Evolutionary conservation across 2,329 filamentous ascomycete species (phyloP).

Genomic region (Arachnopeziza araneosa): DNA sequence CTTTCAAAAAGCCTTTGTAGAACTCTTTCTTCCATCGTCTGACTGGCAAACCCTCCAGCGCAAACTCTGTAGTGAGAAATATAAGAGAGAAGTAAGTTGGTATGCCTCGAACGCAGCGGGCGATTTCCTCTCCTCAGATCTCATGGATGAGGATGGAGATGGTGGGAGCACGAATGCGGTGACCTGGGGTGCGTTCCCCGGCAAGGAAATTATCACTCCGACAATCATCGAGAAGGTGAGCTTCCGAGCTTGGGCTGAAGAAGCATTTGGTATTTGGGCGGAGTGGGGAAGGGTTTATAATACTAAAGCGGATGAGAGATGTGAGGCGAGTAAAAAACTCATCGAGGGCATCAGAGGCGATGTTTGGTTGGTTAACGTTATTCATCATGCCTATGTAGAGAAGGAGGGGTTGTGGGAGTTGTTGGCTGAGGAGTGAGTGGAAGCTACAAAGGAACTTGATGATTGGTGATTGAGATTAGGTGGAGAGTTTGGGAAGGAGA

Average conservation of each 20-base stretch:
- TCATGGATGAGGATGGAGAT: slow-evolving; percentile 26
- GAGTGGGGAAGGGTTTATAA: slow-evolving; percentile 91
- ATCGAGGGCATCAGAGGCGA: slow-evolving; percentile 63
- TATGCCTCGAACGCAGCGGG: slow-evolving; percentile 77
- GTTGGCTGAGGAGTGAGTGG: slow-evolving; percentile 35
- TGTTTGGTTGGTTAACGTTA: slow-evolving; percentile 83
- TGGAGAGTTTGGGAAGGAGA: too few species aligned
- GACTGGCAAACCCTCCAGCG: slow-evolving; percentile 67
- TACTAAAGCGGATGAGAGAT: slow-evolving; percentile 47
- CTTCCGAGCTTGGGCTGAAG: slow-evolving; percentile 90
- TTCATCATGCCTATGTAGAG: slow-evolving; percentile 73
- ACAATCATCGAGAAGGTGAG: slow-evolving; percentile 96
- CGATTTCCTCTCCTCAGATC: slow-evolving; percentile 71
- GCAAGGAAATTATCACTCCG: slow-evolving; percentile 92
- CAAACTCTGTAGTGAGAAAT: slow-evolving; percentile 51
- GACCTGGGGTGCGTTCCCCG: slow-evolving; percentile 92
- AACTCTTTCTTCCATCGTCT: slow-evolving; percentile 76
- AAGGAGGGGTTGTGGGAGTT: slow-evolving; percentile 67
- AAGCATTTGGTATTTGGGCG: slow-evolving; percentile 91
- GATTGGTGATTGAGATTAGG: too few species aligned
- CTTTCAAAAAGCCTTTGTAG: slow-evolving; percentile 97
- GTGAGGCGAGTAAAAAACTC: slow-evolving; percentile 64
- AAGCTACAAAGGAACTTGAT: too few species aligned
- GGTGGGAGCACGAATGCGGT: slow-evolving; percentile 81
- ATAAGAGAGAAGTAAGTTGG: slow-evolving; percentile 69